Base-by-base conservation (phyloP, 2,329 filamentous ascomycete genomes). In the Hymenoscyphus salicellus region DNA sequence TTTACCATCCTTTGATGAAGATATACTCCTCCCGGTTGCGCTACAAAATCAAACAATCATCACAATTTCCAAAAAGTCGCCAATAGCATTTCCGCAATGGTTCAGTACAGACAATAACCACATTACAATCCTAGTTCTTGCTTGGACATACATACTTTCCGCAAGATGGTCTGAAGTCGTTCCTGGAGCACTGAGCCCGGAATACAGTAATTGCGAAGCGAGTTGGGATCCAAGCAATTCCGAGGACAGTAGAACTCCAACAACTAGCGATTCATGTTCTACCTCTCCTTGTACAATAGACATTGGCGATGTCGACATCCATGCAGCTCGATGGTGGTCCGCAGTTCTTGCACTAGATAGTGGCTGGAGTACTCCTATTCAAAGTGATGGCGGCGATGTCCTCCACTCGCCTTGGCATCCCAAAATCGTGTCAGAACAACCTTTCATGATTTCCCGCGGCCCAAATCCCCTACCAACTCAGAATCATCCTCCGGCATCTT, bases 121-220 rank as follows among this genome's bases (percentile, higher is more conserved):
- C 61, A 68, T 69, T 60, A 62, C 69, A 52, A 32, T 75, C 17
- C 69, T 75, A 7, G 64, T 75, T 60, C 67, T 74, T 58, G 71
- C 72, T 17, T 74, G 73, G 72, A 67, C 72, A 7, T 74, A 76
- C 57, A 69, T 74, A 30, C 72, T 76, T 46, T 74, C 74, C 23
- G 72, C 74, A 41, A 64, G 71, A 66, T 76, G 72, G 73, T 72
- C 72, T 5, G 72, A 75, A 64, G 63, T 75, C 58, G 72, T 76
- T 46, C 71, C 72, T 20, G 70, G 66, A 38, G 71, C 70, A 26
- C 57, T 56, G 64, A 63, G 63, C 0, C 66, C 66, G 52, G 58
- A 65, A 58, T 73, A 71, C 61, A 68, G 55, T 57, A 63, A 64
- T 63, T 67, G 11, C 28, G 55, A 68, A 56, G 68, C 66, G 28